Conservation (phyloP, 768 basidiomycete genomes). For the Naganishia randhawae region DNA sequence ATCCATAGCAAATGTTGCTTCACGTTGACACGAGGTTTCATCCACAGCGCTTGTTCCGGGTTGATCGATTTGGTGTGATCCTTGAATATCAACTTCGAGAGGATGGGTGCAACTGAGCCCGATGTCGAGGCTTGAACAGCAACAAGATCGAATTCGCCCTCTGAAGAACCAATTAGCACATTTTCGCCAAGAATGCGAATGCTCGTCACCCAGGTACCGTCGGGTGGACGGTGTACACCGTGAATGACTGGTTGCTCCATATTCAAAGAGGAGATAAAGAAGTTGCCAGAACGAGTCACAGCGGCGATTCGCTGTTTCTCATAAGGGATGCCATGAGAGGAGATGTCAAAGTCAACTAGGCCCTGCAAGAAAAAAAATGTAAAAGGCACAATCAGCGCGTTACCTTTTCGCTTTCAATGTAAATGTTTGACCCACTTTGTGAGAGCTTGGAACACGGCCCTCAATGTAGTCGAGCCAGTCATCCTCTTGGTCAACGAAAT, state of each 20-base stretch:
- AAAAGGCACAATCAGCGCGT: neutral
- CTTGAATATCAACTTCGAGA: neutral
- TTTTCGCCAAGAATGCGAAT: slow-evolving; percentile 2
- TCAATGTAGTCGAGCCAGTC: neutral
- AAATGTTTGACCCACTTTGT: neutral
- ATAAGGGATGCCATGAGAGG: neutral
- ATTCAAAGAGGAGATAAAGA: neutral
- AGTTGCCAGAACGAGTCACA: neutral
- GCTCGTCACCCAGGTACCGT: slow-evolving; percentile 4
- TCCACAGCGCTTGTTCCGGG: slow-evolving; percentile 5
- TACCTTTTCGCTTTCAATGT: neutral
- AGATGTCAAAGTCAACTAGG: slow-evolving; percentile 4
- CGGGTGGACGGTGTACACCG: neutral
- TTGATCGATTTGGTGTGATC: slow-evolving; percentile 13
- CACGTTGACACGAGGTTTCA: slow-evolving; percentile 9
- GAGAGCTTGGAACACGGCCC: neutral
- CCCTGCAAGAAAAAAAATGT: neutral
- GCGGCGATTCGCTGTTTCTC: neutral
- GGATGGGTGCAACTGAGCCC: neutral
- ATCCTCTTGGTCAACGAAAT: neutral
- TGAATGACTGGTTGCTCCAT: neutral
- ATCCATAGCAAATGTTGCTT: slow-evolving; percentile 22
- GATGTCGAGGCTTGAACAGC: neutral
- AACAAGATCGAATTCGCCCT: slow-evolving; percentile 16
- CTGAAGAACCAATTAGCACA: slow-evolving; percentile 5